Evolutionary conservation across 257 asterid genomes (phyloP), one percentile per base, ranked within the genome.

Genomic region (Fraxinus quadrangulata): DNA sequence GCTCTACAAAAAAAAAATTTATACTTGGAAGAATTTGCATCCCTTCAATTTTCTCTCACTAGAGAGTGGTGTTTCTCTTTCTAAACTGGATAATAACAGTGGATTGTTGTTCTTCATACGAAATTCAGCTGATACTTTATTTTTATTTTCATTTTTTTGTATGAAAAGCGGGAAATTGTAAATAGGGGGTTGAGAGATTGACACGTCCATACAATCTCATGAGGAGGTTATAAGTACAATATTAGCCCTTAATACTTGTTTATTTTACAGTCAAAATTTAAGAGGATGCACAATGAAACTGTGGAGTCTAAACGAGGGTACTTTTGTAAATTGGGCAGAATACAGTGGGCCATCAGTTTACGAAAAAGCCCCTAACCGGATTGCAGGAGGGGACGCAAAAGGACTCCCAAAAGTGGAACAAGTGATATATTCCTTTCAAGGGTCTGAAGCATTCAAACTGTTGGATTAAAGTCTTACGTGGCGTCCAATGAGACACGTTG

Each of bases 81-180:
- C 83, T 80, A 31, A 26, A 83, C 69, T 77, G 86, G 87, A 73
- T 83, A 87, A 84, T 84, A 81, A 81, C 72, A 16, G 81, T 63
- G 49, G 73, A 70, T 68, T 21, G 42, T 16, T 78, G 77, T 36
- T 72, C 83, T 71, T 75, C 87, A 36, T 75, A 74, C 79, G 78
- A 80, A 73, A 6, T 75, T 67, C 77, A 77, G 82, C 80, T 45
- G 24, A 51, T 12, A 34, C 8, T 71, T 14, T 61, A 26, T 7
- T 26, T 71, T n/a, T 16, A 8, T 36, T 3, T 21, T 42, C 49
- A 40, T 70, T 21, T 42, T 30, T 30, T 77, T 54, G 72, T 82
- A 54, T 70, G 23, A 37, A 30, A 72, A 88, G 88, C 89, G 88
- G 89, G 87, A 85, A 83, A 75, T n/a, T 47, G 36, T 72, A 74